phyloP scores from a whole-genome alignment of 768 basidiomycete genomes.

The Cubamyces sp. region DNA sequence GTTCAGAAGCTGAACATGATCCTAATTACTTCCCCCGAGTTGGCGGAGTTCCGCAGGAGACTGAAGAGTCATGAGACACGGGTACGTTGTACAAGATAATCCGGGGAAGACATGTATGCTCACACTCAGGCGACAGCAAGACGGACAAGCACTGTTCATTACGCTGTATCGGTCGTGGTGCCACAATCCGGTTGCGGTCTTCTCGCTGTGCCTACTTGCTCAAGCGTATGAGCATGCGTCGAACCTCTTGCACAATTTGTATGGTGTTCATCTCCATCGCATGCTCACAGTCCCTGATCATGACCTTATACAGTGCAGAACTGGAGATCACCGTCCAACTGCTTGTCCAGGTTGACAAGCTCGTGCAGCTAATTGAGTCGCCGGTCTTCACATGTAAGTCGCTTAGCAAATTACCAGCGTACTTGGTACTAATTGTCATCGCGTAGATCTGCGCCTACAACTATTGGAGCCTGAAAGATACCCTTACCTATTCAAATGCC shows the following conservation, averaged over 20 bases:
- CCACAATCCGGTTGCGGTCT: constrained; percentile 96
- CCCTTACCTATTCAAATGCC: constrained; percentile 94
- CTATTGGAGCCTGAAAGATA: constrained; percentile 96
- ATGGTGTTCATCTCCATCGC: constrained; percentile 33
- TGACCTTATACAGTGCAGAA: constrained; percentile 70
- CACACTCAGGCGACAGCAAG: constrained; percentile 59
- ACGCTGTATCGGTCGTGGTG: constrained; percentile 98
- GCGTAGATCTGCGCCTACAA: constrained; percentile 81
- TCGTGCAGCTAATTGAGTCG: constrained; percentile 97
- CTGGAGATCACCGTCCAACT: constrained; percentile 95
- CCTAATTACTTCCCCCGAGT: constrained; percentile 92
- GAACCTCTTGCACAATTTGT: constrained; percentile 96
- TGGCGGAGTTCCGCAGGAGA: constrained; percentile 92
- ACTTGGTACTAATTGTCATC: background rate
- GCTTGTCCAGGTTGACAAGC: constrained; percentile 94
- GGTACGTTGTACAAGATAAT: constrained; percentile 48
- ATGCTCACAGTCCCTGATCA: background rate
- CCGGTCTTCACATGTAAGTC: constrained; percentile 94
- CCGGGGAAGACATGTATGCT: background rate
- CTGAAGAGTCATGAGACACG: constrained; percentile 93
- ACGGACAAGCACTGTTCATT: constrained; percentile 94
- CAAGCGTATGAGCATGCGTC: constrained; percentile 99
- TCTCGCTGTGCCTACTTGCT: constrained; percentile 93
- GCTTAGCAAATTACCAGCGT: background rate
- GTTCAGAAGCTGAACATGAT: constrained; percentile 98